A percentile compares a stretch with the other conserved stretches of the same genome.
These are phyloP conservation scores for Galerina sulciceps DNA, from an alignment of 768 basidiomycete species.

Conservation along the genomic window DNA sequence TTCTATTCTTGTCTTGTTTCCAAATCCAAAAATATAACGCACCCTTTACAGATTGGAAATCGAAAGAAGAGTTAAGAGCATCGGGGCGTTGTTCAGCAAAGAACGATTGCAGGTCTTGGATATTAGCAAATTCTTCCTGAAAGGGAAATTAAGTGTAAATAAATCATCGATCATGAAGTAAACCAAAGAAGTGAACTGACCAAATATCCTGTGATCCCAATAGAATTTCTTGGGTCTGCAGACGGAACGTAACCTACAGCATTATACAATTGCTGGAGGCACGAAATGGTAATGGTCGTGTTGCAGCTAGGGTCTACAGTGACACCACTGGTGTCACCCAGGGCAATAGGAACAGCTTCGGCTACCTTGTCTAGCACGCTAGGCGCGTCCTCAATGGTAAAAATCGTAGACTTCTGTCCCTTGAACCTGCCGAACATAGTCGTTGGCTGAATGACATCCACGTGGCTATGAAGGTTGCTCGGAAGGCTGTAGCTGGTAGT, in stretches of 20 bases:
- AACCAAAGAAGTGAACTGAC: constrained; percentile 7
- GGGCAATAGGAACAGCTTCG: constrained; percentile 16
- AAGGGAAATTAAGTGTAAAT: background rate
- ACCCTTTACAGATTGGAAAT: constrained; percentile 62
- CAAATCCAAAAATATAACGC: background rate
- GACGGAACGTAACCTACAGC: constrained; percentile 48
- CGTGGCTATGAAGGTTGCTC: constrained; percentile 54
- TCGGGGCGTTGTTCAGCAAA: constrained; percentile 50
- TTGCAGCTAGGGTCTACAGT: constrained; percentile 54
- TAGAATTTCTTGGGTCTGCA: constrained; percentile 46
- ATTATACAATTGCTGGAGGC: constrained; percentile 61
- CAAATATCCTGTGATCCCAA: constrained; percentile 61
- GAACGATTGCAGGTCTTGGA: constrained; percentile 54
- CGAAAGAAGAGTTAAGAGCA: constrained; percentile 55
- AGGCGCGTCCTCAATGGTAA: constrained; percentile 27
- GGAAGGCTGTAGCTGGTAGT: constrained; percentile 77
- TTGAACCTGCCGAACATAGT: constrained; percentile 56
- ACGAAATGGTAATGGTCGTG: constrained; percentile 51
- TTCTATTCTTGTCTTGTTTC: background rate
- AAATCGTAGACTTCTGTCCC: constrained; percentile 35
- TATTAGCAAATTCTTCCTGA: constrained; percentile 54
- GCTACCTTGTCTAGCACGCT: constrained; percentile 9
- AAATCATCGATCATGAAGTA: background rate
- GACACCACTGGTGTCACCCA: constrained; percentile 32
- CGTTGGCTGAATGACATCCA: constrained; percentile 75